phyloP scores from a whole-genome alignment of 2,329 filamentous ascomycete genomes.

The Fusarium hainanense region DNA sequence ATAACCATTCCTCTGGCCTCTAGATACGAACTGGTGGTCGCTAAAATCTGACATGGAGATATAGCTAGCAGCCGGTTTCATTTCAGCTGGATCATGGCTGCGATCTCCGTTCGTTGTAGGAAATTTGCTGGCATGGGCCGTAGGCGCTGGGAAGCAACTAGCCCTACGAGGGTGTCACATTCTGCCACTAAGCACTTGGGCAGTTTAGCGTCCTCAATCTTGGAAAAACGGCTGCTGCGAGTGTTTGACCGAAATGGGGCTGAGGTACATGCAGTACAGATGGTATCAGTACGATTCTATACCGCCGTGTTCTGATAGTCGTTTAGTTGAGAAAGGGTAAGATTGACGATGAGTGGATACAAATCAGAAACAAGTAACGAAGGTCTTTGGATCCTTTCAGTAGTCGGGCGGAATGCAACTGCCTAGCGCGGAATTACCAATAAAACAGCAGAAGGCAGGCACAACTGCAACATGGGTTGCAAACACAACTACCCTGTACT shows the following conservation, averaged over 20 bases:
- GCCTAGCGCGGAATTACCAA: neutral
- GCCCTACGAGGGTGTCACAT: conserved; percentile 6
- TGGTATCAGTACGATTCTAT: neutral
- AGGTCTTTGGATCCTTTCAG: neutral
- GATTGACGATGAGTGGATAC: conserved; percentile 10
- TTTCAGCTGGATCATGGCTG: conserved; percentile 12
- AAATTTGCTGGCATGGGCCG: neutral
- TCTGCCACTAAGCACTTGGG: neutral
- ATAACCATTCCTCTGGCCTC: neutral
- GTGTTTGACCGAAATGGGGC: neutral
- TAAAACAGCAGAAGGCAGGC: neutral
- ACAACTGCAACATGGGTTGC: neutral
- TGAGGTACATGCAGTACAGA: neutral
- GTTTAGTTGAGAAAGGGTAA: neutral
- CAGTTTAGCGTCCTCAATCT: conserved; percentile 2
- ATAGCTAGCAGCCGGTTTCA: conserved; percentile 1
- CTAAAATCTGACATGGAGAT: conserved; percentile 33
- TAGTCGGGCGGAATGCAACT: conserved; percentile 2
- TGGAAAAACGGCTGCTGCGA: conserved; percentile 16
- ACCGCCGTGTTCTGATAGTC: neutral
- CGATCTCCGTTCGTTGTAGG: neutral
- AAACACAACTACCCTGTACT: neutral
- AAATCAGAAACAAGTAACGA: neutral
- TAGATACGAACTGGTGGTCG: neutral
- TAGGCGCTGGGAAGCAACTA: conserved; percentile 2